Evolutionary conservation across 176 grass and related monocot species (phyloP).

Genomic region (Sorghum bicolor): DNA sequence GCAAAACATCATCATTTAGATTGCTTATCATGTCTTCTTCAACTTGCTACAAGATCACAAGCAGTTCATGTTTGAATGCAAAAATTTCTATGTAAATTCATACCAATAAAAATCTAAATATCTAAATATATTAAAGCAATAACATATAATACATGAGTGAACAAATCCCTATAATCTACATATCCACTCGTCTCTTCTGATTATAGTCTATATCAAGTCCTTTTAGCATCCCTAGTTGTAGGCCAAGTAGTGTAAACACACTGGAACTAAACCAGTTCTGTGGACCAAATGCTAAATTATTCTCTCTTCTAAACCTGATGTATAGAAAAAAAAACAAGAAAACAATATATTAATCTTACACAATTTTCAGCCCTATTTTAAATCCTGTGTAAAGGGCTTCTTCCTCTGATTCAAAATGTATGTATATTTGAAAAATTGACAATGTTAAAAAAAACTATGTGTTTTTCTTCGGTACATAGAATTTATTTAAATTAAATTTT

Average conservation of each 20-base stretch:
- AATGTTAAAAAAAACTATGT: neutral
- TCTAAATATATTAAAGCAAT: neutral
- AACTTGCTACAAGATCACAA: neutral
- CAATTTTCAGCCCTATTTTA: neutral
- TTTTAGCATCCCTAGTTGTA: neutral
- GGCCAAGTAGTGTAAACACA: neutral
- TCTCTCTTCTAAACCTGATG: neutral
- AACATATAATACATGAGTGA: neutral
- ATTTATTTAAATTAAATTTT: no score
- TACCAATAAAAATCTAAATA: neutral
- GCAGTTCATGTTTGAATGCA: neutral
- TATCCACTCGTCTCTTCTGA: neutral
- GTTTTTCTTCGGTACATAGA: no score
- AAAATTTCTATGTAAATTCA: neutral
- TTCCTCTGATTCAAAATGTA: neutral
- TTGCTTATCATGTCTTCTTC: neutral
- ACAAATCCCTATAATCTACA: neutral
- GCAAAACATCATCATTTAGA: neutral
- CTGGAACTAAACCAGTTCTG: neutral
- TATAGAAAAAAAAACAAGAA: neutral
- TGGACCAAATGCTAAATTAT: neutral
- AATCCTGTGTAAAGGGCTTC: neutral
- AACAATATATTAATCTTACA: neutral
- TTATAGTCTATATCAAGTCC: no score
- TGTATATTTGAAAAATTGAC: no score